phyloP scores from a whole-genome alignment of 495 filamentous ascomycete genomes.

The Apiosordaria backusii region DNA sequence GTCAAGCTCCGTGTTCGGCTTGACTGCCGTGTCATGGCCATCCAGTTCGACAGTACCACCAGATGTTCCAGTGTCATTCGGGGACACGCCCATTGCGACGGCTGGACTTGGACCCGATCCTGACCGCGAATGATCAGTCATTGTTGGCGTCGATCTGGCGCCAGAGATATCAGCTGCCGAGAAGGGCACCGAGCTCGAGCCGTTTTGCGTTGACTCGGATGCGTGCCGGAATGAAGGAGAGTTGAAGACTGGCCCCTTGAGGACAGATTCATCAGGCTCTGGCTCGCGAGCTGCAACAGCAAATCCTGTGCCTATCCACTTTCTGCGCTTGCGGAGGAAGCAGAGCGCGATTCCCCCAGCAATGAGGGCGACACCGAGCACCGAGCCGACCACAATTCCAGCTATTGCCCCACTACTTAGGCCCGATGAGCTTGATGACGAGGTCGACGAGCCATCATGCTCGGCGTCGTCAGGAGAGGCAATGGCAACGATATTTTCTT shows the following conservation, averaged over 20 bases:
- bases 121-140: constrained; percentile 8
- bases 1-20: constrained; percentile 18
- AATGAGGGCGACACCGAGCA: constrained; percentile 23
- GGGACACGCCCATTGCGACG: not conserved
- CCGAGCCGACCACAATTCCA: constrained; percentile 34
- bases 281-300: constrained; percentile 15
- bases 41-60: constrained; percentile 24
- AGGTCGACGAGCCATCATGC: no score
- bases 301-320: constrained; percentile 22
- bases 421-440: constrained; percentile 1
- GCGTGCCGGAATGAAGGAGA: constrained; percentile 7
- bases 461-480: constrained; percentile 14
- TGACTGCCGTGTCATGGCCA: constrained; percentile 15
- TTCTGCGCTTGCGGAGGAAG: constrained; percentile 28
- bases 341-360: constrained; percentile 20
- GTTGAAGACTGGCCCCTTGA: constrained; percentile 29
- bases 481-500: constrained; percentile 36
- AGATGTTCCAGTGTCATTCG: not conserved
- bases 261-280: constrained; percentile 19
- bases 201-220: constrained; percentile 13
- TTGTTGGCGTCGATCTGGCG: constrained; percentile 2
- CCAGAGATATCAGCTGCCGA: constrained; percentile 18
- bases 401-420: constrained; percentile 35
- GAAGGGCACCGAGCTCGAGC: constrained; percentile 9
- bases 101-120: constrained; percentile 1